Evolutionary conservation across 1,284 basidiomycete species (phyloP).

Genomic region (Cyathus olla): DNA sequence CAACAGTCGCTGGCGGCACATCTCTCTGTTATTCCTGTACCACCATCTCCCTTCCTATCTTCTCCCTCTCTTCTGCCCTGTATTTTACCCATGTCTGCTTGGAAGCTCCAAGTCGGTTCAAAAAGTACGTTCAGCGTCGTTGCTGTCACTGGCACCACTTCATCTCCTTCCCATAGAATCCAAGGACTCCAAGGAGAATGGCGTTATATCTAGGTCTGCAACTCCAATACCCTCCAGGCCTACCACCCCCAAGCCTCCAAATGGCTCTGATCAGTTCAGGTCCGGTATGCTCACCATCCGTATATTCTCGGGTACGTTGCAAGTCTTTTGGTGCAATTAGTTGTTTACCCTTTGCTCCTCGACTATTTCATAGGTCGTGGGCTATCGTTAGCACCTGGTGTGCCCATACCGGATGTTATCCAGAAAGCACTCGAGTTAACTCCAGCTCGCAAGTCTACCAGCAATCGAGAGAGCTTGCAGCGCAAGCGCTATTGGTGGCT

Average conservation of each 20-base stretch:
- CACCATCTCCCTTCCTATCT: conserved; percentile 8
- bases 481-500: conserved; percentile 96
- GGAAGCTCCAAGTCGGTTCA: conserved; percentile 38
- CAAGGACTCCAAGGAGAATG: conserved; percentile 77
- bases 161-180: conserved; percentile 53
- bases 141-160: not conserved
- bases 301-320: conserved; percentile 81
- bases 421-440: conserved; percentile 80
- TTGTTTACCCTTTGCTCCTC: too few species aligned
- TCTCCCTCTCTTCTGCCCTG: not conserved
- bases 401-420: conserved; percentile 87
- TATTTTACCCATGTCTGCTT: conserved; percentile 17
- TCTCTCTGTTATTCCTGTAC: not conserved
- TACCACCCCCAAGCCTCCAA: conserved; percentile 73
- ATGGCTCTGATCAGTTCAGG: conserved; percentile 72
- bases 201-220: conserved; percentile 74
- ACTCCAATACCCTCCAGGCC: conserved; percentile 81
- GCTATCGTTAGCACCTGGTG: conserved; percentile 79
- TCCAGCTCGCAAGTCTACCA: conserved; percentile 63
- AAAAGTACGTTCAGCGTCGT: conserved; percentile 43
- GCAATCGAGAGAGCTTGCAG: conserved; percentile 89
- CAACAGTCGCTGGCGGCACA: conserved; percentile 21
- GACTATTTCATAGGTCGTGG: conserved; percentile 77
- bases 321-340: too few species aligned
- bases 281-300: conserved; percentile 89